phyloP scores from a whole-genome alignment of 805 yeast species.

The Jamesozyma spencerorum region DNA sequence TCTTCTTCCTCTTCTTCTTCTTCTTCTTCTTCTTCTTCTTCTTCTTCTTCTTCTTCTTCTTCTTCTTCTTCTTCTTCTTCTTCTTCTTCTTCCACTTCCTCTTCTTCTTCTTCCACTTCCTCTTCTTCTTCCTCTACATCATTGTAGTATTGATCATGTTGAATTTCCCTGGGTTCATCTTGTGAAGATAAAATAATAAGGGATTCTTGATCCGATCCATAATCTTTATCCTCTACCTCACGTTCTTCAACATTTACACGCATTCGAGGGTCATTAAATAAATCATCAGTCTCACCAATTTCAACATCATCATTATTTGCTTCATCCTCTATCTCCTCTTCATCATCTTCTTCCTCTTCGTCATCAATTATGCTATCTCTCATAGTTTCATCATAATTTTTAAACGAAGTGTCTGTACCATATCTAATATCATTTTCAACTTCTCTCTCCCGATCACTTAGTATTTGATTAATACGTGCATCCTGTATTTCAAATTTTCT shows the following conservation, averaged over 20 bases:
- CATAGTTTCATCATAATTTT: constrained; percentile 12
- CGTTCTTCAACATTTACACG: neutral
- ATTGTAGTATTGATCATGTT: too few species aligned
- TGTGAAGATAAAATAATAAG: too few species aligned
- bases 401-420: constrained; percentile 18
- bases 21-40: neutral
- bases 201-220: neutral
- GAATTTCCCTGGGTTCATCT: too few species aligned
- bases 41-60: neutral
- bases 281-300: neutral
- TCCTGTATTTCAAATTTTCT: constrained; percentile 4
- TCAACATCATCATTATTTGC: neutral
- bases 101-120: neutral
- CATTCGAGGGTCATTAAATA: neutral
- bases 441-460: neutral
- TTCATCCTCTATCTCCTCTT: constrained; percentile 2
- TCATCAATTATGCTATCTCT: constrained; percentile 11
- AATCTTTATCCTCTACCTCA: neutral
- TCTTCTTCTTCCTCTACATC: neutral
- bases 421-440: constrained; percentile 2
- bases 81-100: neutral
- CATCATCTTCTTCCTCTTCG: neutral
- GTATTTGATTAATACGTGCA: neutral
- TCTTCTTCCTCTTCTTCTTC: neutral
- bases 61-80: constrained; percentile 1